Base-by-base conservation (phyloP, 331 rosid genomes). In the Phaseolus coccineus region DNA sequence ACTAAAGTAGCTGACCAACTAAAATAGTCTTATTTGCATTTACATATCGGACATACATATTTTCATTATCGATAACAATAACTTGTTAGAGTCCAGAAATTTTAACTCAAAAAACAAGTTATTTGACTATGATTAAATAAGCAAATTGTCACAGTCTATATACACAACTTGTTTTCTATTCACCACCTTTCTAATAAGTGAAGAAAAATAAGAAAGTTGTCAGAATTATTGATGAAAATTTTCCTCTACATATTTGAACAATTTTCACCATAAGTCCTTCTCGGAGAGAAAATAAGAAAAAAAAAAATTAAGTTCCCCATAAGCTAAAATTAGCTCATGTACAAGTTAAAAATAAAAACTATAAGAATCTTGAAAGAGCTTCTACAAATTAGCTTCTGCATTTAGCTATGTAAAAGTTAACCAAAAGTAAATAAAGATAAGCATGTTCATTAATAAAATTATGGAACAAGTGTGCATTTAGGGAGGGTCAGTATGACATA, bases 381-480 rank as follows among this genome's bases (percentile, higher is more conserved):
- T 39, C 2, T 39, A 39, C 44, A 39, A 6, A 39, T 6, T 39
- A 39, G 8, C 44, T 39, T 6, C 6, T 39, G 44, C 44, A 39
- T 39, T 33, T 33, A 33, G 37, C 37, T 39, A 39, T 39, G 10
- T 6, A 7, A 6, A 39, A 39, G 44, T 7, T 39, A 8, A 6
- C 44, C 10, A 46, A 76, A 68, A 48, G 25, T 58, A 58, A 72
- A 71, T 72, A 31, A 3, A 5, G 14, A 73, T 3, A 37, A 58
- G 55, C 57, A 75, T 4, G 8, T 7, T 59, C 8, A 14, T 8
- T 46, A 5, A 44, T 62, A 31, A 69, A 6, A 44, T 56, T 14
- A 57, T 42, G 69, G 37, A 63, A 69, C 75, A 42, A 33, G 40
- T 47, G 73, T 46, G 75, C 4, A 71, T 67, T 19, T 27, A 79